Evolutionary conservation across 164 flowering plant genomes (phyloP).

Genomic region (Warburgia ugandensis): DNA sequence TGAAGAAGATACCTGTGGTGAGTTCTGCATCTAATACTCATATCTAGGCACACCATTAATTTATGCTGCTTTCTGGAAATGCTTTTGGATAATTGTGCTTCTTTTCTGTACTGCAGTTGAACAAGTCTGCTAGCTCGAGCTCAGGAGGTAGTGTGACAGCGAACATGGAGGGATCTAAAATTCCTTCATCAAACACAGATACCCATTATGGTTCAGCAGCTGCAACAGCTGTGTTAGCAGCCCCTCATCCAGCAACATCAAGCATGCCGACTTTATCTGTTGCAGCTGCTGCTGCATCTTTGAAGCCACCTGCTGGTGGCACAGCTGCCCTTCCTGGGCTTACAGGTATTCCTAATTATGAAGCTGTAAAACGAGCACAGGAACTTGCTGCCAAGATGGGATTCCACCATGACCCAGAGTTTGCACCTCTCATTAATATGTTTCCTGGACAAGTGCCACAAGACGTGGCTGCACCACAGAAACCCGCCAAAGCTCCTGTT

Average conservation of each 20-base stretch:
- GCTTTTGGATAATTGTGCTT: constrained; percentile 4
- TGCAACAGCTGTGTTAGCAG: constrained; percentile 6
- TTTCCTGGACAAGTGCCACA: constrained; percentile 70
- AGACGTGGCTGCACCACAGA: constrained; percentile 50
- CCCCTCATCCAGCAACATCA: constrained; percentile 19
- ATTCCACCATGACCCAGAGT: constrained; percentile 86
- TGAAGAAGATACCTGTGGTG: constrained; percentile 79
- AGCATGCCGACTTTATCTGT: constrained; percentile 20
- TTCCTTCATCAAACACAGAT: constrained; percentile 18
- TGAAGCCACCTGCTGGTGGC: constrained; percentile 28
- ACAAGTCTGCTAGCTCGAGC: constrained; percentile 36
- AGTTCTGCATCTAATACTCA: too few relatives aligned
- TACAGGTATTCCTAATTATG: constrained; percentile 41
- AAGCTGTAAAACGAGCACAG: constrained; percentile 93
- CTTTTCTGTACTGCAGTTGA: constrained; percentile 40
- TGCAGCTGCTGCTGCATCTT: constrained; percentile 16
- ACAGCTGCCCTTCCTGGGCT: constrained; percentile 37
- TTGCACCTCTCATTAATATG: constrained; percentile 86
- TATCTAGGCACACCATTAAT: too few relatives aligned
- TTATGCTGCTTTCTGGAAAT: too few relatives aligned
- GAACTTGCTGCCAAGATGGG: constrained; percentile 99
- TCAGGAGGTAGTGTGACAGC: constrained; percentile 22
- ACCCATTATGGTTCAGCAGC: too few relatives aligned
- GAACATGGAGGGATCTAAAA: constrained; percentile 25
- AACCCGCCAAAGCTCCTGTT: constrained; percentile 94